A percentile compares a stretch with the other conserved stretches of the same genome.
Evolutionary conservation across 495 filamentous ascomycete genomes (phyloP).

Genomic region (Astrothelium subdiscretum): DNA sequence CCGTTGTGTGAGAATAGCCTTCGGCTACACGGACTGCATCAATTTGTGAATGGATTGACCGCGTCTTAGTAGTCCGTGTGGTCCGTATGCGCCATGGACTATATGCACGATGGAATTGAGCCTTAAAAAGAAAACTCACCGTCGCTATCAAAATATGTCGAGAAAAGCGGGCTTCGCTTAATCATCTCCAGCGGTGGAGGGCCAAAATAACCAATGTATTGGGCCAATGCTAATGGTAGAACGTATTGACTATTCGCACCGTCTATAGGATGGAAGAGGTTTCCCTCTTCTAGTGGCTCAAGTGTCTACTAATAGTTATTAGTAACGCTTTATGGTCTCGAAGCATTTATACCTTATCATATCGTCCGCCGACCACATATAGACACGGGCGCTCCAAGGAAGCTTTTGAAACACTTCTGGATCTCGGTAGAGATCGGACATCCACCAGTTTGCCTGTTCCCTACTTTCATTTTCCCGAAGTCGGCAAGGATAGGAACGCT

Average conservation of each 20-base stretch:
- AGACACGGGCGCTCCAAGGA: slow-evolving; percentile 16
- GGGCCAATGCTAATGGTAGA: slow-evolving; percentile 20
- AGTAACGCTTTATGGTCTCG: not conserved
- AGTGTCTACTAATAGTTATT: slow-evolving; percentile 7
- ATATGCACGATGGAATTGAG: too few species aligned
- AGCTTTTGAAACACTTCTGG: slow-evolving; percentile 18
- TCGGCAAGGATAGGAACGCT: slow-evolving; percentile 16
- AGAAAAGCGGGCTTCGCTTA: slow-evolving; percentile 15
- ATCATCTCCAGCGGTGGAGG: slow-evolving; percentile 17
- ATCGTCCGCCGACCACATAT: slow-evolving; percentile 18
- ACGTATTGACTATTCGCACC: slow-evolving; percentile 18
- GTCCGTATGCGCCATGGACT: too few species aligned
- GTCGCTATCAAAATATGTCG: slow-evolving; percentile 17
- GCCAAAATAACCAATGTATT: slow-evolving; percentile 19
- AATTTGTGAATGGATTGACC: not conserved
- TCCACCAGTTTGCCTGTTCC: slow-evolving; percentile 11
- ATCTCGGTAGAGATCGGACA: slow-evolving; percentile 21
- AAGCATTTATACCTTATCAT: not conserved
- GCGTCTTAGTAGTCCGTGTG: too few species aligned
- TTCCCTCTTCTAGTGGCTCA: slow-evolving; percentile 22
- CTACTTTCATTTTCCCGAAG: slow-evolving; percentile 16
- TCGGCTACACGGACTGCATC: too few species aligned
- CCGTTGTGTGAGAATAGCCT: too few species aligned
- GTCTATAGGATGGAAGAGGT: slow-evolving; percentile 23
- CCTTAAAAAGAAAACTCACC: slow-evolving; percentile 27